Evolutionary conservation across 257 asterid genomes (phyloP).

Genomic region (Anisodus tanguticus): DNA sequence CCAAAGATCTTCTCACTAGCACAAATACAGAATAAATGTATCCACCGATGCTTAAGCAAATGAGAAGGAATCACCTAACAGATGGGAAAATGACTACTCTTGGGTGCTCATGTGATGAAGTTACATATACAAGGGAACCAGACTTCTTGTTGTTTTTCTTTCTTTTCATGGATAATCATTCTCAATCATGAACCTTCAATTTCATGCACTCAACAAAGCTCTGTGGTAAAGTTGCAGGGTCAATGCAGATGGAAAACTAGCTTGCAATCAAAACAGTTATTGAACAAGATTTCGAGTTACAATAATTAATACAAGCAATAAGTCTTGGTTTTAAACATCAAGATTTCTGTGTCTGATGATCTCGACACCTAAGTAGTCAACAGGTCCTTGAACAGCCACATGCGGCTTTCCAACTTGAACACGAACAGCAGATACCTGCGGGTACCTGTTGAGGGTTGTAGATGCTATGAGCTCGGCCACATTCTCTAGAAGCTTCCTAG

Average conservation of each 20-base stretch:
- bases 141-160: not conserved
- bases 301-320: not conserved
- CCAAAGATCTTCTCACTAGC: not conserved
- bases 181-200: not conserved
- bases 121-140: not conserved
- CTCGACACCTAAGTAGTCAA: constrained; percentile 90
- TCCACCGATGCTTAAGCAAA: too few species aligned
- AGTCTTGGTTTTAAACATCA: not conserved
- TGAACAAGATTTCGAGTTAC: not conserved
- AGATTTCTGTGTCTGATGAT: constrained; percentile 54
- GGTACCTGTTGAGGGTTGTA: constrained; percentile 50
- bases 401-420: constrained; percentile 89
- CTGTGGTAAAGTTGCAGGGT: not conserved
- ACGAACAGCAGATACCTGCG: constrained; percentile 67
- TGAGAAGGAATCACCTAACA: too few species aligned
- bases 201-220: not conserved
- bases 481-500: constrained; percentile 77
- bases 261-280: not conserved
- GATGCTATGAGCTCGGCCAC: constrained; percentile 75
- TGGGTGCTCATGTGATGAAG: not conserved
- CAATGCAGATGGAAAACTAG: not conserved
- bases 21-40: too few species aligned
- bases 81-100: too few species aligned
- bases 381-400: constrained; percentile 75
- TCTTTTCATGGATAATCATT: not conserved